Conservation (phyloP, 305 asterid species). For the Fraxinus nigra region DNA sequence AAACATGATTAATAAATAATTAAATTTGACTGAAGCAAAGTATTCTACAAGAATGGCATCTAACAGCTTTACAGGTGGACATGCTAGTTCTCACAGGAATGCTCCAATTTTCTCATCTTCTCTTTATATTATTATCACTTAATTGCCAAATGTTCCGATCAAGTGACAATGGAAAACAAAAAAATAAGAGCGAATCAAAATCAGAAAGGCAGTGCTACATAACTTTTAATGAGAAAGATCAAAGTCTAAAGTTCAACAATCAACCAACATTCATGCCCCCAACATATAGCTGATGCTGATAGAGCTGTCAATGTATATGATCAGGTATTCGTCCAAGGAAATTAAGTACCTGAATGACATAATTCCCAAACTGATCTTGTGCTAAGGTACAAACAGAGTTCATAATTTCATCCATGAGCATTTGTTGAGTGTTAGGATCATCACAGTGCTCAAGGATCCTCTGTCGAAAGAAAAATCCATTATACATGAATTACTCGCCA, state of each 20-base stretch:
- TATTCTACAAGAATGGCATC: background rate
- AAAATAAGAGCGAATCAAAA: background rate
- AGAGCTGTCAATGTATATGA: background rate
- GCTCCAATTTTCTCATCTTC: background rate
- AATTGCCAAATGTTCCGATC: background rate
- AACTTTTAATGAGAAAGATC: background rate
- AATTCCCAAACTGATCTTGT: slow-evolving; percentile 79
- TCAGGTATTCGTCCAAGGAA: background rate
- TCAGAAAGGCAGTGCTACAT: background rate
- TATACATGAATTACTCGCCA: background rate
- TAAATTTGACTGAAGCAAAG: background rate
- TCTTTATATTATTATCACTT: background rate
- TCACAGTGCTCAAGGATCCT: slow-evolving; percentile 77
- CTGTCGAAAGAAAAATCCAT: slow-evolving; percentile 34
- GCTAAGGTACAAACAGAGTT: slow-evolving; percentile 63
- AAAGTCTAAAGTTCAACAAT: background rate
- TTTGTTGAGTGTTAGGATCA: slow-evolving; percentile 58
- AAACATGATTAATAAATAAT: background rate
- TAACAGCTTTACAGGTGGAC: background rate
- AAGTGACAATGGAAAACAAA: background rate
- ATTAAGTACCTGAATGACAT: slow-evolving; percentile 64
- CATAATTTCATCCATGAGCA: slow-evolving; percentile 77
- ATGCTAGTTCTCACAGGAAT: background rate
- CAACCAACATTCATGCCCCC: background rate
- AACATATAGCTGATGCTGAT: background rate